Evolutionary conservation across 768 basidiomycete genomes (phyloP), one percentile per base, ranked within the genome.

Genomic region (Leccinum variicolor): DNA sequence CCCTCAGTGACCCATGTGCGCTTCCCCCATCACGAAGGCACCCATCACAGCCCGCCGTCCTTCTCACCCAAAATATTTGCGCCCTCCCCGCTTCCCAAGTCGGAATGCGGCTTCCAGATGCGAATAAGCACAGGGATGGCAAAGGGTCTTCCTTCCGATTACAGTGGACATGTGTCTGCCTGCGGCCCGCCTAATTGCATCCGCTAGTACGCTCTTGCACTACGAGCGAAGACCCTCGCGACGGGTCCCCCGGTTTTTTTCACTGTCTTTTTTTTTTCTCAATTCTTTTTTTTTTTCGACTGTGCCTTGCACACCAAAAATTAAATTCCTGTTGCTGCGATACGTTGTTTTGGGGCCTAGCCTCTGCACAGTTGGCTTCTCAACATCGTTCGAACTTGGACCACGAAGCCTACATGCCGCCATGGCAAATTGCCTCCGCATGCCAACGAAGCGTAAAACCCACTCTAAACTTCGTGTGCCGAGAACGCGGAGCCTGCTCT

Each of bases 111-210:
- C 54, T 59, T 66, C 61, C 64, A 58, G 64, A 65, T 45, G 59
- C 64, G 49, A 43, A 34, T 43, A 19, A 43, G 41, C 28, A 39
- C 64, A 65, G 65, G 65, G 64, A 54, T 64, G 56, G 62, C 3
- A 66, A 66, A 67, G 62, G 65, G 56, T 63, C 60, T 59, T 14
- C 62, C 57, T 65, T 59, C 59, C 62, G 53, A 52, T 57, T 54
- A 60, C 50, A 54, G 45, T 26, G 53, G 59, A 55, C 65, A 69
- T 59, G 68, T 61, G 59, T 71, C 61, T 71, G 56, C 69, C 65
- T 69, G 67, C 67, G 69, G 65, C 63, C 58, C 63, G 63, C 63
- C 57, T 63, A 60, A 33, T 56, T 69, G 68, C 60, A 53, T 61
- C 68, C 65, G 67, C 62, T 55, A 47, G 23, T 26, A 59, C 56